Percentiles rank a stretch among this genome's conserved stretches.
Evolutionary conservation across 2,329 filamentous ascomycete species (phyloP).

Genomic region (Lasiodiplodia theobromae): DNA sequence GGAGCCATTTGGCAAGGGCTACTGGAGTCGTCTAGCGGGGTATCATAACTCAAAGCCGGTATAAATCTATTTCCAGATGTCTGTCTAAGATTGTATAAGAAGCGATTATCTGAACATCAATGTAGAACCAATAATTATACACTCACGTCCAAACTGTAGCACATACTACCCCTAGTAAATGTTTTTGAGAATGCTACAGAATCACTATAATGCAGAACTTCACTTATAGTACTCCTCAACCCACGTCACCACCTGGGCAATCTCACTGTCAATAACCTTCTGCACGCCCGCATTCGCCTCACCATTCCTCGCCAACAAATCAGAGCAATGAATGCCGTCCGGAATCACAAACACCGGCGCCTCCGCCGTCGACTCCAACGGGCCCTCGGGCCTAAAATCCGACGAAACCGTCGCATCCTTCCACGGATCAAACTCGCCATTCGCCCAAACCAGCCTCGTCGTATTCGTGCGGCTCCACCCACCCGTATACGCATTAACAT

Average conservation of each 20-base stretch:
- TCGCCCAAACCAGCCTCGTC: conserved; percentile 64
- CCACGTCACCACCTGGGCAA: conserved; percentile 62
- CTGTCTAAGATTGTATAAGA: too few species aligned
- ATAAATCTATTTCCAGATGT: too few species aligned
- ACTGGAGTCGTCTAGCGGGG: too few species aligned
- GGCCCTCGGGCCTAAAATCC: conserved; percentile 62
- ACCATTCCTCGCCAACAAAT: conserved; percentile 58
- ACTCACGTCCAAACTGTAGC: too few species aligned
- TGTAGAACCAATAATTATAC: too few species aligned
- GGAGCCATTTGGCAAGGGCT: too few species aligned
- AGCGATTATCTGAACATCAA: too few species aligned
- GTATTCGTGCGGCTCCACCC: conserved; percentile 63
- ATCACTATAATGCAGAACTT: not conserved
- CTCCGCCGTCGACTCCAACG: conserved; percentile 54
- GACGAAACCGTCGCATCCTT: conserved; percentile 61
- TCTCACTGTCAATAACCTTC: conserved; percentile 57
- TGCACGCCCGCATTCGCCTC: conserved; percentile 56
- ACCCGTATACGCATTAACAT: conserved; percentile 61
- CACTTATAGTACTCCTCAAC: conserved; percentile 53
- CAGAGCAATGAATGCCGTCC: conserved; percentile 63
- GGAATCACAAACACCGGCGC: conserved; percentile 63
- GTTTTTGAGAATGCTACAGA: too few species aligned
- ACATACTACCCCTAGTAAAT: too few species aligned
- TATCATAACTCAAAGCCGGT: too few species aligned
- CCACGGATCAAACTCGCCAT: conserved; percentile 69